Base-by-base conservation (phyloP, 441 rosid species). In the Flueggea neowawraea region DNA sequence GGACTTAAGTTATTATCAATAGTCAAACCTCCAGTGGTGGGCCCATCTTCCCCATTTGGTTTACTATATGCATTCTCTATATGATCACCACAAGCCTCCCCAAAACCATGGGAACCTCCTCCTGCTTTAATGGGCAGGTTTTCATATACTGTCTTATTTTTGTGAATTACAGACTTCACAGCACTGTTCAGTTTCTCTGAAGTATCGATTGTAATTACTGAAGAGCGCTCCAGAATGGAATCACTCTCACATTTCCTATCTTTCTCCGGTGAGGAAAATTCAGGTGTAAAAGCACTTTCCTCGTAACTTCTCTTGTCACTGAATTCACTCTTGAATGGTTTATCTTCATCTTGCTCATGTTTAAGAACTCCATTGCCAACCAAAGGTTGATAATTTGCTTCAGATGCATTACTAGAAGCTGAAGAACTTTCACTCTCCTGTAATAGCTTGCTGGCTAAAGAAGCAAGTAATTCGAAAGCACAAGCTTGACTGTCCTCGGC, bases 391-490 rank as follows among this genome's bases (percentile, higher is more conserved):
- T 78, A 76, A 54, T 77, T 79, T 61, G 82, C 85, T 53, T 78
- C 90, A 3, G 69, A 67, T 31, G 76, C 64, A 67, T 73, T 67
- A 63, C 75, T 69, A 57, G 69, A 70, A 64, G 77, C 67, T 32
- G 72, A 55, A 60, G 72, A 72, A 71, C 69, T 76, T 68, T 70
- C 76, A 22, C 73, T 75, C 66, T 80, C 84, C 75, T 83, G 82
- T 59, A 91, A 62, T 12, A 89, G 69, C 57, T 89, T 76, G 15
- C 92, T 96, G 13, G 92, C 92, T 75, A 87, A 73, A 43, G 76
- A 75, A 61, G 96, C 96, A 63, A 91, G 75, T 51, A 91, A 71
- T 65, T 88, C 97, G 58, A 88, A 83, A 14, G 97, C 80, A 45
- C 74, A 75, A 54, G 79, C 70, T 31, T 68, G 84, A 69, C 41